Conservation (phyloP, 805 yeast species). For the Nakazawaea holstii region DNA sequence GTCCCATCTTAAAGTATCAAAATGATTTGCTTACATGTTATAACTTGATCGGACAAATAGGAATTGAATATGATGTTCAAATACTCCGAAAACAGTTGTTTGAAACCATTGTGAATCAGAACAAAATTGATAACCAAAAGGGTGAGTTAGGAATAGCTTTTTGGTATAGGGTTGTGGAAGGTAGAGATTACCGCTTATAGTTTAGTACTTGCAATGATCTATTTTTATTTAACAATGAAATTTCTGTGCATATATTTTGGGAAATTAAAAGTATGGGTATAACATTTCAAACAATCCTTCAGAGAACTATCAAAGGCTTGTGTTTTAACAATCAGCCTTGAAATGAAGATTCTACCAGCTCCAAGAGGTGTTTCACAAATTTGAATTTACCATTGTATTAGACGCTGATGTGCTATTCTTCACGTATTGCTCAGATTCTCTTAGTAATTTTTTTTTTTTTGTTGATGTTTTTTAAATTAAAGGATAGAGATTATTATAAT, state of each 20-base stretch:
- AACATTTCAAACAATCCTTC: no score
- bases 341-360: no score
- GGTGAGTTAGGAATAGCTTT: slow-evolving; percentile 50
- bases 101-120: slow-evolving; percentile 42
- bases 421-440: no score
- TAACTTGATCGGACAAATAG: slow-evolving; percentile 22
- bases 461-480: no score
- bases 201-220: neutral
- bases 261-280: neutral
- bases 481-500: no score
- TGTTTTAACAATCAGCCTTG: no score
- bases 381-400: no score
- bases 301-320: no score
- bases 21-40: slow-evolving; percentile 19
- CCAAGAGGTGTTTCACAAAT: no score
- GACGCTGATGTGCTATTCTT: no score
- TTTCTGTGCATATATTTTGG: neutral
- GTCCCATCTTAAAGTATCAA: slow-evolving; percentile 36
- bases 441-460: no score
- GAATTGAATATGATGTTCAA: slow-evolving; percentile 25
- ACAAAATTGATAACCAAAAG: slow-evolving; percentile 52
- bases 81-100: slow-evolving; percentile 37
- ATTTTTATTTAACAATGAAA: no score
- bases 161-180: slow-evolving; percentile 48
- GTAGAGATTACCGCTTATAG: neutral